These are phyloP conservation scores for Ulmus americana DNA, from an alignment of 331 rosid species.

Conservation along the genomic window DNA sequence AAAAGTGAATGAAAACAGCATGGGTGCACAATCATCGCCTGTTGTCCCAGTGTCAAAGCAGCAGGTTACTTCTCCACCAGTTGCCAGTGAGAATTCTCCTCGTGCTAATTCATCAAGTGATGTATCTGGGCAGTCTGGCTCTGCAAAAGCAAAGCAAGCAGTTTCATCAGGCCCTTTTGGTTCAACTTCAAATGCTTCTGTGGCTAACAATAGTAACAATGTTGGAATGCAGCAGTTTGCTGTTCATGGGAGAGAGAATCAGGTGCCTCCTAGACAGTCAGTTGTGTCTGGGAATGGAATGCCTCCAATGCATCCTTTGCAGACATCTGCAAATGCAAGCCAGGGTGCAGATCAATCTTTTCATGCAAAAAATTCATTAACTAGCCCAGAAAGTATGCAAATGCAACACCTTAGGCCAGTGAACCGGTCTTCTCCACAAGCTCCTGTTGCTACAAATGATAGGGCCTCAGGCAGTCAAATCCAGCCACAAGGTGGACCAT, in stretches of 20 bases:
- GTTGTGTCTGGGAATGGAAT: conserved; percentile 58
- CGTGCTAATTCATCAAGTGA: conserved; percentile 85
- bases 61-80: conserved; percentile 67
- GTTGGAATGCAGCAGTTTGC: conserved; percentile 52
- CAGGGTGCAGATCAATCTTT: conserved; percentile 47
- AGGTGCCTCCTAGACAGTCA: conserved; percentile 55
- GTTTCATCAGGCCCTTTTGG: conserved; percentile 62
- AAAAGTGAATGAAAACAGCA: conserved; percentile 54
- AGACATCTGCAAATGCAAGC: conserved; percentile 51
- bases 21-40: conserved; percentile 60
- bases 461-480: conserved; percentile 46
- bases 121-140: conserved; percentile 63
- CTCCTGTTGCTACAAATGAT: conserved; percentile 49
- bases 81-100: conserved; percentile 72
- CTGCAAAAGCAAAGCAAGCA: conserved; percentile 69
- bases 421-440: conserved; percentile 59
- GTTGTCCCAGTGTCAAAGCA: conserved; percentile 60
- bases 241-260: conserved; percentile 72
- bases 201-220: conserved; percentile 41
- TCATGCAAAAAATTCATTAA: conserved; percentile 41
- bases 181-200: conserved; percentile 42
- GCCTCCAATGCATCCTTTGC: conserved; percentile 56
- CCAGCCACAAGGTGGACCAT: conserved; percentile 48
- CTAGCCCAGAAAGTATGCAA: conserved; percentile 57
- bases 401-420: conserved; percentile 50